A percentile compares a stretch with the other conserved stretches of the same genome.
Conservation (phyloP, 2,329 filamentous ascomycete genomes). For the Penicillium concentricum region DNA sequence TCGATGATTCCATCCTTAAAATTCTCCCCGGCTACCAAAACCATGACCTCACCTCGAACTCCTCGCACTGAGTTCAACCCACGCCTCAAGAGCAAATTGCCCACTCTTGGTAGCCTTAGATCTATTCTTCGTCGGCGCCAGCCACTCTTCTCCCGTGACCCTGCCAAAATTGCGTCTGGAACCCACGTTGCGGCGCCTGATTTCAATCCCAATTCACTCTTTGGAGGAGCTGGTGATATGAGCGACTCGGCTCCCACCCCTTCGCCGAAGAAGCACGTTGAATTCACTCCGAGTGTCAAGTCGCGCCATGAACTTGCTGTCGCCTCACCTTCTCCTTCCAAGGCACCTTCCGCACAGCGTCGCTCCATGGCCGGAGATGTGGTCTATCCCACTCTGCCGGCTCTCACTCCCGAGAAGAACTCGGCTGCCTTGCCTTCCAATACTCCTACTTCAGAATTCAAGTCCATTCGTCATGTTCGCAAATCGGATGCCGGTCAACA, state of each 20-base stretch:
- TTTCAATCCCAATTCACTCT: constrained; percentile 52
- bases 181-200: constrained; percentile 50
- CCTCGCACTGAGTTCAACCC: constrained; percentile 49
- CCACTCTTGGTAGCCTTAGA: constrained; percentile 56
- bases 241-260: constrained; percentile 57
- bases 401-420: constrained; percentile 38
- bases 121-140: constrained; percentile 63
- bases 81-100: constrained; percentile 44
- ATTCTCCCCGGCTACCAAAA: constrained; percentile 55
- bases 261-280: constrained; percentile 73
- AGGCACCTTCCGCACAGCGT: constrained; percentile 30
- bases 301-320: constrained; percentile 37
- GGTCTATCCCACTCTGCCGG: constrained; percentile 39
- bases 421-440: constrained; percentile 11
- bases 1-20: constrained; percentile 56
- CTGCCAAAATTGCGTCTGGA: constrained; percentile 58
- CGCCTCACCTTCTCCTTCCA: constrained; percentile 44
- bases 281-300: constrained; percentile 73
- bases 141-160: constrained; percentile 60
- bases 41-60: constrained; percentile 46
- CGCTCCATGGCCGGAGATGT: constrained; percentile 28
- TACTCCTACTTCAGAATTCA: constrained; percentile 19
- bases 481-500: constrained; percentile 28
- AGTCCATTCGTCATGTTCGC: constrained; percentile 44
- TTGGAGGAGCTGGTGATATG: constrained; percentile 34